A percentile compares a stretch with the other conserved stretches of the same genome.
phyloP scores from a whole-genome alignment of 2,329 filamentous ascomycete species.

The Fusarium sp. region DNA sequence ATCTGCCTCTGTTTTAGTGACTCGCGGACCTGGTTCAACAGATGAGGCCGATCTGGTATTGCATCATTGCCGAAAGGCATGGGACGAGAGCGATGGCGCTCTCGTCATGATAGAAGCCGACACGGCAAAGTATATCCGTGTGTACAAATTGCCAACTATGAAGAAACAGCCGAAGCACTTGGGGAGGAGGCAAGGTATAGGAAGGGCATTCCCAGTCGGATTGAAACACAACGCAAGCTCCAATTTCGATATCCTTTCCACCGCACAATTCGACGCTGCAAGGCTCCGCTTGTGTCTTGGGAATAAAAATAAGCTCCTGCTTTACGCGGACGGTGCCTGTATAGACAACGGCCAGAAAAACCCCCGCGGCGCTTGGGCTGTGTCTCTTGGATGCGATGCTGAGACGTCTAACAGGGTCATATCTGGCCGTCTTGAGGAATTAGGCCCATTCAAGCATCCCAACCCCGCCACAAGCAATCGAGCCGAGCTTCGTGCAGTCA shows the following conservation, averaged over 20 bases:
- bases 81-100: background rate
- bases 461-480: background rate
- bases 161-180: accelerated
- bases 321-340: too few species aligned
- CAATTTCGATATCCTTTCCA: background rate
- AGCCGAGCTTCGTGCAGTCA: background rate
- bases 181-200: background rate
- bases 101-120: accelerated
- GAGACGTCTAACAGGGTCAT: accelerated
- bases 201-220: background rate
- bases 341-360: too few species aligned
- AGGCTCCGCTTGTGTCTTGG: too few species aligned
- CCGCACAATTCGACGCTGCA: too few species aligned
- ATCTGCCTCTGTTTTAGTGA: too few species aligned
- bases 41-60: background rate
- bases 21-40: background rate
- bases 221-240: background rate
- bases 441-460: background rate
- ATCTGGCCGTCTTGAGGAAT: background rate
- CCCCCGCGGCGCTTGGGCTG: background rate
- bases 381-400: background rate
- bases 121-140: background rate
- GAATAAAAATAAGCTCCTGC: background rate
- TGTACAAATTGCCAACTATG: accelerated
- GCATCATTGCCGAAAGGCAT: background rate